phyloP scores from a whole-genome alignment of 1,284 basidiomycete genomes.

The Rhodotorula sp. region DNA sequence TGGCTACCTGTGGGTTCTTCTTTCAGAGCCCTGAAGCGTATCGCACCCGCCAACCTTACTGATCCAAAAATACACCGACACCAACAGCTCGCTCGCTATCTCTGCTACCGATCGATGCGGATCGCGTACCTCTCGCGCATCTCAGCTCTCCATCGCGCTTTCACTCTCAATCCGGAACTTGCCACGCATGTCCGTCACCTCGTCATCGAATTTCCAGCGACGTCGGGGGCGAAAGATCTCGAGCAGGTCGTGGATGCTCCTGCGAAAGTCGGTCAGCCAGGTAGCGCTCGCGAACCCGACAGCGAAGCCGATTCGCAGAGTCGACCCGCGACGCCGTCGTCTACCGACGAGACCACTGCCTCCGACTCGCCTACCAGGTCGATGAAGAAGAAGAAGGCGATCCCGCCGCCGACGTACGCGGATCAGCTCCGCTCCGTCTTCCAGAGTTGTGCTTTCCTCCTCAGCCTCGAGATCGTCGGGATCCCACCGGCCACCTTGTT shows the following conservation, averaged over 20 bases:
- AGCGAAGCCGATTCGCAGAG: constrained; percentile 7
- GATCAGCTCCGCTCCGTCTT: constrained; percentile 26
- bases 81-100: constrained; percentile 13
- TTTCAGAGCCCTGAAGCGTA: too few relatives aligned
- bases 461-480: constrained; percentile 24
- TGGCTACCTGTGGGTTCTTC: constrained; percentile 21
- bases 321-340: too few relatives aligned
- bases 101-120: constrained; percentile 25
- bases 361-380: too few relatives aligned
- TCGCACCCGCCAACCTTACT: too few relatives aligned
- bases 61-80: too few relatives aligned
- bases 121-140: constrained; percentile 23
- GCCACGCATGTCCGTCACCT: constrained; percentile 13
- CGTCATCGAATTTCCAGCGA: constrained; percentile 14
- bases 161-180: constrained; percentile 3
- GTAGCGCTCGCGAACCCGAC: neutral
- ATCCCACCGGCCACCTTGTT: constrained; percentile 21
- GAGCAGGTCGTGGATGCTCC: neutral
- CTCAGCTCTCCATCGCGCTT: neutral
- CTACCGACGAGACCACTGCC: neutral
- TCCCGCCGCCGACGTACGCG: neutral
- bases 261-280: too few relatives aligned
- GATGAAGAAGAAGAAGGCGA: constrained; percentile 1
- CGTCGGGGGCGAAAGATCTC: neutral
- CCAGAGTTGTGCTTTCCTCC: constrained; percentile 24